Evolutionary conservation across 1,284 basidiomycete genomes (phyloP).

Genomic region (Ganoderma meredithae): DNA sequence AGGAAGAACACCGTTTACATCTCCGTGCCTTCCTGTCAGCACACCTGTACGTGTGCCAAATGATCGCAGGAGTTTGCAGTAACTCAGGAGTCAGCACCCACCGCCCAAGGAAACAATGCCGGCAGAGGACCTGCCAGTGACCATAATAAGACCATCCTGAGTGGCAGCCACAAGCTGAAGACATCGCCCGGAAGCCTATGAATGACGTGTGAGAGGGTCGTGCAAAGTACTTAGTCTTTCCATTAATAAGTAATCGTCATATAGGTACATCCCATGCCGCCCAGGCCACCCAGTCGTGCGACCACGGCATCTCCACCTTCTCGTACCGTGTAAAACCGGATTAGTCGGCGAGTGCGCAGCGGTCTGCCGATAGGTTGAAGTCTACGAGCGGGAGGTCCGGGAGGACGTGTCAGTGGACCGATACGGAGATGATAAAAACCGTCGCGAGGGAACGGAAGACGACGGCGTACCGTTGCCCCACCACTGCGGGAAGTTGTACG

Average conservation of each 20-base stretch:
- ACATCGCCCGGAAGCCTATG: too few relatives aligned
- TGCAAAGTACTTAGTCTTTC: neutral
- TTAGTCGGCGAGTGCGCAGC: constrained; percentile 33
- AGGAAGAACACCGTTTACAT: too few relatives aligned
- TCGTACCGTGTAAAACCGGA: neutral
- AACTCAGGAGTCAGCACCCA: too few relatives aligned
- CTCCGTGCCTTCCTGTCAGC: too few relatives aligned
- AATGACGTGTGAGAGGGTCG: too few relatives aligned
- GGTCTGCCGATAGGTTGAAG: constrained; percentile 40
- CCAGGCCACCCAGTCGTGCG: neutral
- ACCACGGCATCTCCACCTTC: neutral
- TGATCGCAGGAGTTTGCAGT: too few relatives aligned
- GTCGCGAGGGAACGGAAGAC: neutral
- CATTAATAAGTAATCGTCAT: neutral
- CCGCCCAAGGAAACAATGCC: too few relatives aligned
- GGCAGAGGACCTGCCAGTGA: too few relatives aligned
- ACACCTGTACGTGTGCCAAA: too few relatives aligned
- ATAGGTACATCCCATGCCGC: neutral
- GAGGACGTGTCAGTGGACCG: neutral
- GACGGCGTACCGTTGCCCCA: constrained; percentile 39
- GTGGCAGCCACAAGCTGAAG: too few relatives aligned
- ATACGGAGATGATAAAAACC: too few relatives aligned
- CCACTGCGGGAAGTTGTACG: constrained; percentile 40
- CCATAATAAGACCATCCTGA: too few relatives aligned
- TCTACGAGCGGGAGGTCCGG: constrained; percentile 29